Percentiles rank a stretch among this genome's conserved stretches.
Conservation (phyloP, 129 eudicot species). For the Apium graveolens region DNA sequence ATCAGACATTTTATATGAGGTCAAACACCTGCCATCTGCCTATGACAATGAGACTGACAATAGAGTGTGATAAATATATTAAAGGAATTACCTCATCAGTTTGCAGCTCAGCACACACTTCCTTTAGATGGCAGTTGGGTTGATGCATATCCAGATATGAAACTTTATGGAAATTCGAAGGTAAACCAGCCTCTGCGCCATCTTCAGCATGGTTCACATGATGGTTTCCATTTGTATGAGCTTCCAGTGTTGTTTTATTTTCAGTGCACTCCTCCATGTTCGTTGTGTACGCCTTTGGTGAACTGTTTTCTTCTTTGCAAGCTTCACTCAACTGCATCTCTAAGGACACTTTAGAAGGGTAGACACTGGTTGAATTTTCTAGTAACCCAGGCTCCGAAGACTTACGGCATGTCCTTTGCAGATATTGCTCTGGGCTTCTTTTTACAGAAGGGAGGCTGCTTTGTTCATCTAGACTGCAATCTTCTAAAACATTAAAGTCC, state of each 20-base stretch:
- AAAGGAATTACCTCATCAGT: conserved; percentile 28
- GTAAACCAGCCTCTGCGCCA: conserved; percentile 15
- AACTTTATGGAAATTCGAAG: conserved; percentile 15
- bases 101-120: conserved; percentile 24
- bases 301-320: conserved; percentile 18
- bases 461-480: conserved; percentile 20
- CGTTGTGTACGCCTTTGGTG: conserved; percentile 3
- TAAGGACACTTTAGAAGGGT: neutral
- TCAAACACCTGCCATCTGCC: neutral
- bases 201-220: conserved; percentile 21
- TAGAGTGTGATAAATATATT: neutral
- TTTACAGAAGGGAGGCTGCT: conserved; percentile 18
- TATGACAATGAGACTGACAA: neutral
- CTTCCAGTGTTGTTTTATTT: conserved; percentile 9
- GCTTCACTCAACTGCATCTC: conserved; percentile 21
- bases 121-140: conserved; percentile 12
- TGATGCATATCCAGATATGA: conserved; percentile 21
- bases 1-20: no score
- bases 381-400: conserved; percentile 24
- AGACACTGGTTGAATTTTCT: conserved; percentile 24
- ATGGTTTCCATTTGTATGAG: conserved; percentile 11
- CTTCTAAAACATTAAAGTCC: conserved; percentile 41
- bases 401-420: conserved; percentile 16
- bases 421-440: conserved; percentile 27
- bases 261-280: conserved; percentile 17